phyloP scores from a whole-genome alignment of 192 early-diverging fungal species.

The Coemansia sp. region DNA sequence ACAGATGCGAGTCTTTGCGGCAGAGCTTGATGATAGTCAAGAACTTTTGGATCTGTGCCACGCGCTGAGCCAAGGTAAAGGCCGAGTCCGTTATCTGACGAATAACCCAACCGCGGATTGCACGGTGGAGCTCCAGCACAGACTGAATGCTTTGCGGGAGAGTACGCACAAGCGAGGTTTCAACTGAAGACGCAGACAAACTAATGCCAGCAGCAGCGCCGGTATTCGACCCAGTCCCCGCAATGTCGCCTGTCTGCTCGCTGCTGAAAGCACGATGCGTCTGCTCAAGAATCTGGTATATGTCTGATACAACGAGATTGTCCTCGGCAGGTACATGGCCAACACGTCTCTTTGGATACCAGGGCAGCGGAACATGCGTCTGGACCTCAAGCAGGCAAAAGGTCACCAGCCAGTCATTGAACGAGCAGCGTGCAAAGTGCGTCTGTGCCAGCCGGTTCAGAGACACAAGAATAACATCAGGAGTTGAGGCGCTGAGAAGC shows the following conservation, averaged over 20 bases:
- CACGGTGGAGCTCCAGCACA: slow-evolving; percentile 65
- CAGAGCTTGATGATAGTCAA: slow-evolving; percentile 62
- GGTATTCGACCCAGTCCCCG: slow-evolving; percentile 8
- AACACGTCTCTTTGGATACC: slow-evolving; percentile 54
- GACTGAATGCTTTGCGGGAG: slow-evolving; percentile 68
- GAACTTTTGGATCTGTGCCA: slow-evolving; percentile 61
- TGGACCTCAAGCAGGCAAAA: slow-evolving; percentile 55
- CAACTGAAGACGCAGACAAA: slow-evolving; percentile 41
- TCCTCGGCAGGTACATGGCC: slow-evolving; percentile 56
- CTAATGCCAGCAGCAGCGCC: slow-evolving; percentile 8
- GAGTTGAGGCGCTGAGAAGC: slow-evolving; percentile 34
- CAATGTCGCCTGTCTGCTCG: slow-evolving; percentile 18
- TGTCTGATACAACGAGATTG: slow-evolving; percentile 63
- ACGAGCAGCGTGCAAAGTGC: slow-evolving; percentile 52
- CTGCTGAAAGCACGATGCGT: slow-evolving; percentile 39
- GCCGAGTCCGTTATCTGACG: slow-evolving; percentile 57
- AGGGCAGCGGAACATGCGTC: slow-evolving; percentile 52
- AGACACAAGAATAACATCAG: slow-evolving; percentile 31
- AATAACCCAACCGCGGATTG: slow-evolving; percentile 69
- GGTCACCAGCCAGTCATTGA: slow-evolving; percentile 55
- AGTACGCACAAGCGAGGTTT: slow-evolving; percentile 57
- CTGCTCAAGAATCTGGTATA: slow-evolving; percentile 65
- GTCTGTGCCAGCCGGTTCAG: slow-evolving; percentile 52
- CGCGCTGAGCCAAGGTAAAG: slow-evolving; percentile 56
- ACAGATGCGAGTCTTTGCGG: slow-evolving; percentile 47